Base-by-base conservation (phyloP, 495 filamentous ascomycete species). In the Tuber brumale region DNA sequence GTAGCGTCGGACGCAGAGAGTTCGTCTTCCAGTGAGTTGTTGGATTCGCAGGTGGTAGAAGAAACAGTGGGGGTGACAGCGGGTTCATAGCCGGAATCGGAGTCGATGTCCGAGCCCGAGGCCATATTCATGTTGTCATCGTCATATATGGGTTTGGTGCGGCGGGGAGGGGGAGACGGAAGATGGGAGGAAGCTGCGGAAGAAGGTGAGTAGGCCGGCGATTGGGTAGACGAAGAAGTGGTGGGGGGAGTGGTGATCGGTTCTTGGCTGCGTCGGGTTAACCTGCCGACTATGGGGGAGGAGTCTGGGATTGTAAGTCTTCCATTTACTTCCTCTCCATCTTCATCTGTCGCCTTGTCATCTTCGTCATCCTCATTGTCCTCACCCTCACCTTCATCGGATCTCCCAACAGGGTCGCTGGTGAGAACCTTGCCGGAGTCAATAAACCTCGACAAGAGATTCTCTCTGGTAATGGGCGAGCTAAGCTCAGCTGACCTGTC, bases 271-370 rank as follows among this genome's bases (percentile, higher is more conserved):
- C 12, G 27, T 31, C 57, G 27, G 27, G 27, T 35, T 19, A 66
- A 66, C 16, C 57, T 66, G 5, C 27, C 14, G 12, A 66, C 57
- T 35, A 66, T 31, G 27, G 57, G 57, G 27, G 57, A 66, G 27
- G 57, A 66, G 57, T 18, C 12, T 66, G 57, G 27, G 14, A 35
- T 66, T 31, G 14, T 35, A 35, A 27, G 16, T 35, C 57, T 18
- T 27, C 31, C 27, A 48, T 72, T 70, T 1, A 39, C 45, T 16
- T 72, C 72, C 2, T 41, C 72, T 21, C 45, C 69, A 21, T 78
- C 69, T 16, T 72, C 71, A 8, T 66, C 66, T 14, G 21, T 27
- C 12, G 42, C 74, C 16, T n/a, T 8, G 18, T 61, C 71, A 6
- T 57, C 43, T 2, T 61, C 44, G 6, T 18, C 21, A 23, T 69